Evolutionary conservation across 257 asterid species (phyloP), one percentile per base, ranked within the genome.

Genomic region (Nicotiana attenuata): DNA sequence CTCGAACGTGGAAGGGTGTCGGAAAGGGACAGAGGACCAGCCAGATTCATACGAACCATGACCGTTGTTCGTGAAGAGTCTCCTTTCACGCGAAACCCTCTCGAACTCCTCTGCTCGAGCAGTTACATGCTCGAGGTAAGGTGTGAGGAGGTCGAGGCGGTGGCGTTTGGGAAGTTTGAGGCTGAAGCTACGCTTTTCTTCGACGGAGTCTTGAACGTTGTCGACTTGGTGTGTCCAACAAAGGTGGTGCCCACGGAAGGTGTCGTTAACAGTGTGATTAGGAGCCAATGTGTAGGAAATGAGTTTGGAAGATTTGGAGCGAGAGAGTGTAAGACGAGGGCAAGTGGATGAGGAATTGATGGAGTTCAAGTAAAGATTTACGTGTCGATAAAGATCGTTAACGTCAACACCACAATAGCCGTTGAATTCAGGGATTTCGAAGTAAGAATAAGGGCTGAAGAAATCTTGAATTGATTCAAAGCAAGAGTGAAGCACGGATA

Each of bases 301-400:
- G 41, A 38, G 31, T 63, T 33, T 83, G 82, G 94, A 88, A 26
- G 92, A 89, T 64, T 81, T 84, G 61, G 92, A 86, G 76, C 89
- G 89, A 64, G 91, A 86, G 68, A 91, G 89, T 22, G 88, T 83
- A 35, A 91, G 90, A 79, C 92, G 91, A 88, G 85, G 85, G 84
- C 93, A 91, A 56, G 90, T 60, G 86, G 92, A 59, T 29, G 92
- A 16, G 14, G 91, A 65, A 81, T 85, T 85, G 57, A 89, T 45
- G 38, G 93, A 85, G 87, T 84, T 86, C 81, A 91, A 87, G 82
- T 89, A 91, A 63, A 88, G 87, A 78, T 28, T 81, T 20, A 81
- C 91, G 6, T 88, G 91, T 81, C 92, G 91, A 88, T 91, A 91
- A 87, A 91, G 93, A 59, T 87, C 90, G 64, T 91, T 91, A 85